Evolutionary conservation across 2,329 filamentous ascomycete genomes (phyloP), one percentile per base, ranked within the genome.

Genomic region (Polychaeton citri): DNA sequence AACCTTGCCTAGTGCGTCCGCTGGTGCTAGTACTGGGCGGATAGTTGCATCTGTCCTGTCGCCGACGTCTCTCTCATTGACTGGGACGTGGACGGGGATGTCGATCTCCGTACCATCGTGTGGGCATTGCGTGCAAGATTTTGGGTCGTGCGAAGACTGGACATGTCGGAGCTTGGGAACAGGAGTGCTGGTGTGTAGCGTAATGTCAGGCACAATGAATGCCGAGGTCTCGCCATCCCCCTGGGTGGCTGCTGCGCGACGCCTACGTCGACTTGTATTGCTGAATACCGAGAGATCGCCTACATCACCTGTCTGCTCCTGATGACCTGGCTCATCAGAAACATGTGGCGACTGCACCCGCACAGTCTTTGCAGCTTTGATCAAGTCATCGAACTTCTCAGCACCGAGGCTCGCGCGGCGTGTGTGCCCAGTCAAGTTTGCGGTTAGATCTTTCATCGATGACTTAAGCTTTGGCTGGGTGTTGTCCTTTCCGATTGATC

Each of bases 1-100:
- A 16, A 93, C 81, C n/a, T 78, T 74, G 6, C 81, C 80, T 17
- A 94, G 72, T 7, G 85, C 84, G 30, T 78, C 61, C 4, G 72
- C 75, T 0, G 84, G 84, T 1, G 74, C 63, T 50, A 83, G 78
- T 1, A 78, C 51, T 2, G 66, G 74, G 0, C 74, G 71, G 32
- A 77, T 53, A 0, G 74, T 79, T 1, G 69, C 69, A 35, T 75
- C 70, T n/a, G 68, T 63, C 33, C 72, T 66, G 41, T 72, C 65
- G 5, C 37, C 35, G 17, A 49, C 44, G 16, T 47, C 36, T 30
- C 54, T 48, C 10, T 52, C 46, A 4, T 53, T 48, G 36, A 58
- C 49, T 3, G 56, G 55, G n/a, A 54, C 20, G 0, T 50, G 52
- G 13, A 33, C 18, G 1, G 69, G 65, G 9, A 72, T 59, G 16